Conservation (phyloP, 345 rosid genomes). For the Pugionium cornutum region DNA sequence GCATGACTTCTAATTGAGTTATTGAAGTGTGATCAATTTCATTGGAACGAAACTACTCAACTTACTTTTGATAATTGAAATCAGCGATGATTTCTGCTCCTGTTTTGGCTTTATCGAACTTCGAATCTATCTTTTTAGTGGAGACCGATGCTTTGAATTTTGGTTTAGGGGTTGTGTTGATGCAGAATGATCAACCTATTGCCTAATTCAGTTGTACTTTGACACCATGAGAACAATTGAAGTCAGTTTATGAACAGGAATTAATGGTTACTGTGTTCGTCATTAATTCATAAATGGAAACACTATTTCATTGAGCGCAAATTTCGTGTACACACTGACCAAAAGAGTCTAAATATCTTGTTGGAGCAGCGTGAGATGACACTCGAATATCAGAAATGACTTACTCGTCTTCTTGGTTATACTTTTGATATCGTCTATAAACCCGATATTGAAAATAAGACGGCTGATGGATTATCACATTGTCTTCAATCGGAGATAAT, state of each 20-base stretch:
- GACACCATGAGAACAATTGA: background rate
- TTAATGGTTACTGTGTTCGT: background rate
- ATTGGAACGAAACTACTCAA: background rate
- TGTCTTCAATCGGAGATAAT: background rate
- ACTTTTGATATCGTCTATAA: background rate
- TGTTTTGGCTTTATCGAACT: background rate
- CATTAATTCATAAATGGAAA: background rate
- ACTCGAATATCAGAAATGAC: background rate
- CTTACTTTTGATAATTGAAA: background rate
- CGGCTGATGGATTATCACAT: background rate
- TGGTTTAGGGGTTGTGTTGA: background rate
- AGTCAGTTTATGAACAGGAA: background rate
- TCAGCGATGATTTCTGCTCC: background rate
- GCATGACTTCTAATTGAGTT: background rate
- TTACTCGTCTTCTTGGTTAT: background rate
- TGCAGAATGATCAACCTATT: background rate
- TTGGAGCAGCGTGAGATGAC: background rate
- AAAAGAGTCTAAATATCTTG: background rate
- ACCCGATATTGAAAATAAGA: background rate
- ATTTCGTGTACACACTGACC: background rate
- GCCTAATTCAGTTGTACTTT: background rate
- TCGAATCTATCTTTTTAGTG: background rate
- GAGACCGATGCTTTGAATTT: background rate
- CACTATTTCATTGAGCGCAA: background rate
- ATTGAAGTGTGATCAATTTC: background rate